These are phyloP conservation scores for Isoetes taiwanensis DNA, from an alignment of 75 land plant species.

Conservation along the genomic window DNA sequence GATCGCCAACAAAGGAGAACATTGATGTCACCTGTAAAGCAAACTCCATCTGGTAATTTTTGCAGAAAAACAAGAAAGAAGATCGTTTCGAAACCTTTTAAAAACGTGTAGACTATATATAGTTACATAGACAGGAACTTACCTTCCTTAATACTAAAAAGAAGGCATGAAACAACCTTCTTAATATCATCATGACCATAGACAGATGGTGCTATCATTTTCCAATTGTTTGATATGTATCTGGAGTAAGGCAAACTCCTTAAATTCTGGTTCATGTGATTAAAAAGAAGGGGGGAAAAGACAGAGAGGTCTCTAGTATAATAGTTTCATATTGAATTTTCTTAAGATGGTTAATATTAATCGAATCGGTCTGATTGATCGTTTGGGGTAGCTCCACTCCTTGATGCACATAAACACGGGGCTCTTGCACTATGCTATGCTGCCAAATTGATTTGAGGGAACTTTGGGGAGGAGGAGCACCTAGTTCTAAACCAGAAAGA, in stretches of 20 bases:
- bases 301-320: too few species aligned
- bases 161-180: conserved; percentile 86
- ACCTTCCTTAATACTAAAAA: conserved; percentile 91
- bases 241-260: conserved; percentile 73
- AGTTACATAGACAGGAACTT: too few species aligned
- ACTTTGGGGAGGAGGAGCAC: too few species aligned
- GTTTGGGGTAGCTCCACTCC: too few species aligned
- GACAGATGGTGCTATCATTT: conserved; percentile 87
- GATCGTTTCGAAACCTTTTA: neutral
- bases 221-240: conserved; percentile 60
- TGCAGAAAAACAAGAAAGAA: conserved; percentile 13
- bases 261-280: conserved; percentile 61
- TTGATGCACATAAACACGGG: too few species aligned
- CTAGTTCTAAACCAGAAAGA: too few species aligned
- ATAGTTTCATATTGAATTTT: too few species aligned
- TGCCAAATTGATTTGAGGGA: too few species aligned
- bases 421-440: too few species aligned
- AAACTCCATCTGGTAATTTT: conserved; percentile 89
- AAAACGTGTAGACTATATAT: too few species aligned
- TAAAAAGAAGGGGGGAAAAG: neutral
- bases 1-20: conserved; percentile 89
- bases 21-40: conserved; percentile 86
- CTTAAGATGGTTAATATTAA: too few species aligned
- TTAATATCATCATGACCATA: conserved; percentile 94
- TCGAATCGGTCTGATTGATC: too few species aligned